Percentiles rank a stretch among this genome's conserved stretches.
Evolutionary conservation across 768 basidiomycete species (phyloP).

Genomic region (Pleurotus citrinopileatus): DNA sequence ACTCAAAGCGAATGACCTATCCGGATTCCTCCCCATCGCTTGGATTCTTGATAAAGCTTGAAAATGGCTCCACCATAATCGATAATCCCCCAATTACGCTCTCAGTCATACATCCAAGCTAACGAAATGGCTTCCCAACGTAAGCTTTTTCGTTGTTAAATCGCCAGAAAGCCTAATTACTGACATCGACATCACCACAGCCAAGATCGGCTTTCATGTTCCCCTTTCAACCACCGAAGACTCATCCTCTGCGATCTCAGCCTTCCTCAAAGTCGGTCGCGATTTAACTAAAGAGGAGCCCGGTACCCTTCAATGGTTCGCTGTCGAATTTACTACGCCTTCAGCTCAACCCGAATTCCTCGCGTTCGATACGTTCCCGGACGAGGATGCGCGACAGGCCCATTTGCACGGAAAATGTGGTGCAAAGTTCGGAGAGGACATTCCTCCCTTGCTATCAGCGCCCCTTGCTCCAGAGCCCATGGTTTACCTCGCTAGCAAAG

Average conservation of each 20-base stretch:
- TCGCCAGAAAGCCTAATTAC: too few species aligned
- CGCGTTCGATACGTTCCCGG: conserved; percentile 38
- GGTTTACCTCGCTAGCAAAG: conserved; percentile 29
- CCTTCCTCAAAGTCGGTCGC: conserved; percentile 28
- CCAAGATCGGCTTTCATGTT: background rate
- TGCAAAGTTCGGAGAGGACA: conserved; percentile 30
- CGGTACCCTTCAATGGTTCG: conserved; percentile 37
- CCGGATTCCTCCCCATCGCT: too few species aligned
- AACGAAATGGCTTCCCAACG: too few species aligned
- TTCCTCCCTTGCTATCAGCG: conserved; percentile 22
- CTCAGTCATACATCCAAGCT: too few species aligned
- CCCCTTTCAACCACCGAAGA: background rate
- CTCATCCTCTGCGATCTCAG: conserved; percentile 16
- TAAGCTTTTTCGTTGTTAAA: too few species aligned
- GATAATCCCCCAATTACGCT: too few species aligned
- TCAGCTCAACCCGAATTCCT: conserved; percentile 1
- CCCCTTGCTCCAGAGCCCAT: conserved; percentile 25
- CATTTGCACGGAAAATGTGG: conserved; percentile 34
- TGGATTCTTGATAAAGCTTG: too few species aligned
- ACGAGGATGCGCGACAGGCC: conserved; percentile 27
- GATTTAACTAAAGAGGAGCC: conserved; percentile 28
- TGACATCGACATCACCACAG: background rate
- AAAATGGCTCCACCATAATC: too few species aligned
- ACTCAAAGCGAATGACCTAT: too few species aligned
- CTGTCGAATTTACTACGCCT: conserved; percentile 25